Base-by-base conservation (phyloP, 1,139 yeast species). In the Candida frijolesensis region DNA sequence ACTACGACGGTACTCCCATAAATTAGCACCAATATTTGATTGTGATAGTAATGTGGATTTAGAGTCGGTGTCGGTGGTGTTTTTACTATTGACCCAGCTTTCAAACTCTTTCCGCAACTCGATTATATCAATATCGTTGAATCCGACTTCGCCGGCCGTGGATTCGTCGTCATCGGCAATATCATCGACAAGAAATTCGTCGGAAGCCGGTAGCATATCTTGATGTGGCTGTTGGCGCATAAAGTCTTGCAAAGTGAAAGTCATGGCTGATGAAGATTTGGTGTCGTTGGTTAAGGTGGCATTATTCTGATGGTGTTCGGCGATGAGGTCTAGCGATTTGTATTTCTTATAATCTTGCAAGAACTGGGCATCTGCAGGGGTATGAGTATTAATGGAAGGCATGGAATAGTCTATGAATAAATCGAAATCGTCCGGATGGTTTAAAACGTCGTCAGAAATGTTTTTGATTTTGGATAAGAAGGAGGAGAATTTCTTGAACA, bases 1-100 rank as follows among this genome's bases (percentile, higher is more conserved):
- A 9, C 65, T 61, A 48, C 91, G 72, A 54, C 89, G 78, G 51
- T 71, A 67, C 48, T 78, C 76, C 92, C 91, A 87, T 22, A 85
- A 70, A 4, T 67, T 63, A 22, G 76, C 76, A 5, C 89, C 91
- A 4, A 74, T 60, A 35, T 59, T 58, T 12, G 56, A 22, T 18
- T 56, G 54, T 18, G 46, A 44, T 34, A 43, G 50, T 11, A 50
- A 43, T 2, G 60, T 54, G 4, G 57, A 39, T 34, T 54, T 51
- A 8, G 61, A 54, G 14, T 56, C 55, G 5, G 51, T 44, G 25
- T 53, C 55, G 10, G 50, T 48, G 11, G 53, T 35, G 38, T 33
- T 30, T 38, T 37, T 40, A 44, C 10, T 47, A 45, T 37, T 33
- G 6, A 29, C 42, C 37, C 40, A 42, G 35, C 39, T 49, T 46